Conservation (phyloP, 176 grass and related monocot species). For the Melocanna baccifera region DNA sequence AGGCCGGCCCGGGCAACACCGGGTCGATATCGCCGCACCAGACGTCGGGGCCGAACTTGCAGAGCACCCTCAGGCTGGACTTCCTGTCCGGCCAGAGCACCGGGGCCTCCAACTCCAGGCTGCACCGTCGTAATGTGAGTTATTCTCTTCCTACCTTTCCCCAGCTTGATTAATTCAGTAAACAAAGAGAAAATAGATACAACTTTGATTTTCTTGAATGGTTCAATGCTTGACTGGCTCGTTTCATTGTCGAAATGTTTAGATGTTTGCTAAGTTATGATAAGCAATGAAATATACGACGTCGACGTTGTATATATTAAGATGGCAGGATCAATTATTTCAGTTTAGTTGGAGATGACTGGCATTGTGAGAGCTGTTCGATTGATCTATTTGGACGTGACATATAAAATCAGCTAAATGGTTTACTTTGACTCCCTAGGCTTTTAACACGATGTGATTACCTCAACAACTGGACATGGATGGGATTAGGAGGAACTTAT, state of each 20-base stretch:
- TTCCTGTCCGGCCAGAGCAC: slow-evolving; percentile 51
- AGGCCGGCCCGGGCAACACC: slow-evolving; percentile 27
- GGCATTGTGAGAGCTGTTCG: not conserved
- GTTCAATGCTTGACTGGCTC: not conserved
- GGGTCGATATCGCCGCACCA: not conserved
- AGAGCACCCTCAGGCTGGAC: slow-evolving; percentile 22
- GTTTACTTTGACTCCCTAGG: not conserved
- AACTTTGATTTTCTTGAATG: not conserved
- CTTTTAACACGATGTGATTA: not conserved
- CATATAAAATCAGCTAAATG: not conserved
- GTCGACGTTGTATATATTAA: not conserved
- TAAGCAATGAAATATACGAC: not conserved
- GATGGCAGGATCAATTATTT: not conserved
- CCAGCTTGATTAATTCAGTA: not conserved
- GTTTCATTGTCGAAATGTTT: not conserved
- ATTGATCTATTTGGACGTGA: not conserved
- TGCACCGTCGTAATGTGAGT: slow-evolving; percentile 77
- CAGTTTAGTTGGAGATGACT: not conserved
- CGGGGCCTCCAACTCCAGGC: slow-evolving; percentile 42
- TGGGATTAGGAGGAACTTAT: not conserved
- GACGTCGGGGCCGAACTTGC: not conserved
- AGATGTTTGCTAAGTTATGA: slow-evolving; percentile 11
- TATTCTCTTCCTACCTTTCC: not conserved
- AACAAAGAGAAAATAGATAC: not conserved
- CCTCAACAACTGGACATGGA: slow-evolving; percentile 17